Percentiles rank a stretch among this genome's conserved stretches.
These are phyloP conservation scores for Macadamia tetraphylla DNA, from an alignment of 164 flowering plant genomes.

Conservation along the genomic window DNA sequence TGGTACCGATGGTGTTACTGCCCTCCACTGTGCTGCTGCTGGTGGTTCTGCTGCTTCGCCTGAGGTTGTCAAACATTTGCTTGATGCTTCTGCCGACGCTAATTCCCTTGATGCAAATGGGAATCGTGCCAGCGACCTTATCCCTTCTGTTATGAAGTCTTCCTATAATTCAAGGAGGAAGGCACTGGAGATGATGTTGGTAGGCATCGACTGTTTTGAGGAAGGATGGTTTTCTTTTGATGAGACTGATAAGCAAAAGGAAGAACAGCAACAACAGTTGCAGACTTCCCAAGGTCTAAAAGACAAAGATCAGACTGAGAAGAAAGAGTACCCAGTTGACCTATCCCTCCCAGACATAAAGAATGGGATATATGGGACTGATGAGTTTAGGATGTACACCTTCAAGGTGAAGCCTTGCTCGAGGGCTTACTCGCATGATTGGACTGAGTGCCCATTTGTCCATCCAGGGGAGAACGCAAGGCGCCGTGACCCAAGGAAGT, in stretches of 20 bases:
- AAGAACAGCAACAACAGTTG: constrained; percentile 16
- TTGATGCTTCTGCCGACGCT: constrained; percentile 56
- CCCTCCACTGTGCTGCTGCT: constrained; percentile 94
- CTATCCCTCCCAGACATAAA: constrained; percentile 76
- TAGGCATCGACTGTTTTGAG: constrained; percentile 20
- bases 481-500: constrained; percentile 79
- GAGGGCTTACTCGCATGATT: constrained; percentile 88
- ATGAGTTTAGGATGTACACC: constrained; percentile 88
- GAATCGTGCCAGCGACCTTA: constrained; percentile 41
- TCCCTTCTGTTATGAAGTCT: constrained; percentile 28
- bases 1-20: constrained; percentile 66
- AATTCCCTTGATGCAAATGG: constrained; percentile 47
- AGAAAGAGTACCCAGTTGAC: constrained; percentile 76
- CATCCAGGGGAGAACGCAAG: constrained; percentile 96
- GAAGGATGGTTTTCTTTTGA: constrained; percentile 13
- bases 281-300: constrained; percentile 15
- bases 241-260: constrained; percentile 8
- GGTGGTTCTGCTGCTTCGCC: constrained; percentile 53
- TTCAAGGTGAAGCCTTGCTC: constrained; percentile 97
- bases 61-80: constrained; percentile 50
- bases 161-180: constrained; percentile 17
- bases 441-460: constrained; percentile 97
- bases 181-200: constrained; percentile 49
- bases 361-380: constrained; percentile 68
- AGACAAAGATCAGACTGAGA: constrained; percentile 40